A percentile compares a stretch with the other conserved stretches of the same genome.
These are phyloP conservation scores for Serendipita sp. DNA, from an alignment of 768 basidiomycete species.

Conservation along the genomic window DNA sequence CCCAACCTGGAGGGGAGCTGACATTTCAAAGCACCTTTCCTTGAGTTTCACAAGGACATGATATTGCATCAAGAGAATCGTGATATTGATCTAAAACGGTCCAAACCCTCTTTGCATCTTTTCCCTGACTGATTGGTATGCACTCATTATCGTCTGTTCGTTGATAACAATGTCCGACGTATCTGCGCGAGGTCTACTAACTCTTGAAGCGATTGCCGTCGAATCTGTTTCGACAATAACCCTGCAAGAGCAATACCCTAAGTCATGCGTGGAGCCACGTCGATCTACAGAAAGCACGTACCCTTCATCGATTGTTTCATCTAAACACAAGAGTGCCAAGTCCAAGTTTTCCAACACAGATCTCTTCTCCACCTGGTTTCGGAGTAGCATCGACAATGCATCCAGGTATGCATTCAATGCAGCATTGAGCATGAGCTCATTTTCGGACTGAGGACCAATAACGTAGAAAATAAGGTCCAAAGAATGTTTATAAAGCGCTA, in stretches of 20 bases:
- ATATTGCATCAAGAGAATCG: no score
- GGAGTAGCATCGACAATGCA: conserved; percentile 66
- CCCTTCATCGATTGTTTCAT: conserved; percentile 98
- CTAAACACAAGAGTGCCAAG: conserved; percentile 76
- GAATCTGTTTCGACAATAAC: conserved; percentile 96
- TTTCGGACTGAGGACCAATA: conserved; percentile 71
- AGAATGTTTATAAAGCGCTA: conserved; percentile 88
- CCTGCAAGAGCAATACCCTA: conserved; percentile 25
- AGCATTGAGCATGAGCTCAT: conserved; percentile 89
- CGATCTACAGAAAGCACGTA: conserved; percentile 24
- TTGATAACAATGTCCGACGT: conserved; percentile 95
- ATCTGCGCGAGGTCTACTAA: conserved; percentile 82
- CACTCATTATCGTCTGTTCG: conserved; percentile 88
- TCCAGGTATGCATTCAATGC: conserved; percentile 74
- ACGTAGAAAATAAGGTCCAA: conserved; percentile 93
- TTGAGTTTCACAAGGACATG: no score
- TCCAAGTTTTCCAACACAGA: conserved; percentile 90
- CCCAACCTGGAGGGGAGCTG: no score
- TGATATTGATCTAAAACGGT: conserved; percentile 33
- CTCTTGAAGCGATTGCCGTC: conserved; percentile 85
- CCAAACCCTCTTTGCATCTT: conserved; percentile 71
- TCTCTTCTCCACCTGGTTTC: conserved; percentile 89
- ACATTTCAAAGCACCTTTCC: no score
- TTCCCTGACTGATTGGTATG: conserved; percentile 79
- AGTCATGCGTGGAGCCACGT: not conserved